Base-by-base conservation (phyloP, 2,329 filamentous ascomycete species). In the Aspergillus phoenicis region DNA sequence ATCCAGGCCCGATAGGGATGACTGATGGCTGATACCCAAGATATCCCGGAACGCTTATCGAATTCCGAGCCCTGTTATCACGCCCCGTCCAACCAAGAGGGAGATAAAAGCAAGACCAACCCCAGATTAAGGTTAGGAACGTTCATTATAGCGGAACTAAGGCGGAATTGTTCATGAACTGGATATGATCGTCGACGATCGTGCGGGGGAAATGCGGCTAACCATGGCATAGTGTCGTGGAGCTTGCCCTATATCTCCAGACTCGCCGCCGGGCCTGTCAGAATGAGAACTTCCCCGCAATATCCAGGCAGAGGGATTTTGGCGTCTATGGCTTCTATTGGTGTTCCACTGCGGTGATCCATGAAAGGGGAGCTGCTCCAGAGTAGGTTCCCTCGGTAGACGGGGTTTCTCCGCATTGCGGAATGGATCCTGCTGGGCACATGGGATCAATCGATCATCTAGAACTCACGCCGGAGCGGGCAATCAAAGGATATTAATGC, bases 21-120 rank as follows among this genome's bases (percentile, higher is more conserved):
- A 38, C 22, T 13, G 52, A 57, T 58, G 48, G 22, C 45, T 39
- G 58, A 63, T 61, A 61, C 51, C 41, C 51, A 41, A 61, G 55
- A 63, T 59, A 57, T 58, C 57, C 55, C 64, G 64, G 64, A 66
- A 66, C 41, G 56, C 51, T 47, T 57, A 53, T 60, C 47, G 58
- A 64, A 63, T 66, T 66, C 64, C 64, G 64, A 64, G 62, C 59
- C 28, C 11, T 20, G 33, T 51, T 57, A 51, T 49, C 45, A n/a
- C 48, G 17, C 11, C 41, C 53, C 39, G 53, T 30, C 26, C 45
- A 51, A 49, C 43, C 33, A 39, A 43, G 20, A 41, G 15, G 5
- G 13, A 51, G n/a, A 17, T 8, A 30, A 6, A 17, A 20, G 26
- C n/a, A 3, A 28, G 26, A 17, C 41, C 43, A 13, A 17, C 53